Conservation (phyloP, 345 rosid species). For the Boechera retrofracta region DNA sequence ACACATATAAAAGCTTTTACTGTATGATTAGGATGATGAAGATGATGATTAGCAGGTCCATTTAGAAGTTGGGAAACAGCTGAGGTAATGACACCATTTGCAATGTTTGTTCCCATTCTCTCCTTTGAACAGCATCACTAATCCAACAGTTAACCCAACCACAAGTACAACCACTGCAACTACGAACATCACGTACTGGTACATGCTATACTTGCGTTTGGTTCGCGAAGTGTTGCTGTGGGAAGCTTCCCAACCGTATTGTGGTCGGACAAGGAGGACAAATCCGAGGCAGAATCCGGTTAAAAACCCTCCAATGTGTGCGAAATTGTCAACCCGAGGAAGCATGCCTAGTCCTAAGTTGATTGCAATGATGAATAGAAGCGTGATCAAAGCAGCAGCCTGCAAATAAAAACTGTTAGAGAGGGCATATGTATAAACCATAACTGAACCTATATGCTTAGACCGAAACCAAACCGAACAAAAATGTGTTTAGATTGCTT, state of each 20-base stretch:
- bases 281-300: slow-evolving; percentile 78
- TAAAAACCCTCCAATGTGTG: slow-evolving; percentile 87
- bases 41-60: slow-evolving; percentile 64
- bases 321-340: slow-evolving; percentile 94
- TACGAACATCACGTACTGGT: slow-evolving; percentile 69
- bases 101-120: slow-evolving; percentile 84
- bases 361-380: slow-evolving; percentile 65
- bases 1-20: slow-evolving; percentile 19
- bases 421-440: neutral
- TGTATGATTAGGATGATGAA: neutral
- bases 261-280: slow-evolving; percentile 72
- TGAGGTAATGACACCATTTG: slow-evolving; percentile 98
- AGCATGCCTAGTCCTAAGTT: slow-evolving; percentile 84
- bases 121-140: slow-evolving; percentile 84
- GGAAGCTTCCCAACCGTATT: slow-evolving; percentile 71
- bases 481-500: neutral
- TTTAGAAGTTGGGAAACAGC: slow-evolving; percentile 83
- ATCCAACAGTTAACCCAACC: slow-evolving; percentile 70
- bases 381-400: slow-evolving; percentile 78
- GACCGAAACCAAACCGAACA: too few relatives aligned
- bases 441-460: neutral
- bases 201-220: slow-evolving; percentile 72
- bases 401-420: slow-evolving; percentile 31
- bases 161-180: slow-evolving; percentile 57
- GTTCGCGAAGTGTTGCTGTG: slow-evolving; percentile 50